phyloP scores from a whole-genome alignment of 164 flowering plant genomes.

The Tetracentron sinense region DNA sequence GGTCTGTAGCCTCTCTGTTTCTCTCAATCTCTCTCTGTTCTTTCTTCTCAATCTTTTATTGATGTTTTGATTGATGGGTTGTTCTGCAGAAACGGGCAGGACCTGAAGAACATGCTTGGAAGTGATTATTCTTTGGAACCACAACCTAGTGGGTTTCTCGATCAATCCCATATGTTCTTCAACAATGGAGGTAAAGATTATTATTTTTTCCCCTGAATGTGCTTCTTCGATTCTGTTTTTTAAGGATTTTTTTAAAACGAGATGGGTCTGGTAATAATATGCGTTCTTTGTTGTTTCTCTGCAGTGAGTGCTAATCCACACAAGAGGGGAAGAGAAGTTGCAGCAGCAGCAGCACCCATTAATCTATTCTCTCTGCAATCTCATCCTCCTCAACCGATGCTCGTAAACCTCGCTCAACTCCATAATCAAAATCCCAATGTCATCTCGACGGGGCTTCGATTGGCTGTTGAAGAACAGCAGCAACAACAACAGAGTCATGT shows the following conservation, averaged over 20 bases:
- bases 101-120: slow-evolving; percentile 25
- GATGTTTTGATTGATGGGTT: slow-evolving; percentile 1
- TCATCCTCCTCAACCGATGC: slow-evolving; percentile 34
- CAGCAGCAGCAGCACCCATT: slow-evolving; percentile 20
- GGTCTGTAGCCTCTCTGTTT: slow-evolving; percentile 30
- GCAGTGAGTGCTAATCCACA: slow-evolving; percentile 31
- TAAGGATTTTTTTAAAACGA: background rate
- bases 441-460: slow-evolving; percentile 70
- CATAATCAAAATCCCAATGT: slow-evolving; percentile 35
- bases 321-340: slow-evolving; percentile 62
- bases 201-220: background rate
- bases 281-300: background rate
- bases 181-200: slow-evolving; percentile 49
- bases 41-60: background rate
- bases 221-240: too few species aligned
- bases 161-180: slow-evolving; percentile 49
- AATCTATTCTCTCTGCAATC: slow-evolving; percentile 38
- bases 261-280: too few species aligned
- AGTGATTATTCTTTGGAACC: slow-evolving; percentile 42
- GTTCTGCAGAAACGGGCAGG: slow-evolving; percentile 44
- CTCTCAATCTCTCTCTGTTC: slow-evolving; percentile 1
- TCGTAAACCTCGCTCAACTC: slow-evolving; percentile 58
- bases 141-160: slow-evolving; percentile 41
- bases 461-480: slow-evolving; percentile 48
- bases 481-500: slow-evolving; percentile 25